phyloP scores from a whole-genome alignment of 768 basidiomycete genomes.

The Suillus alpinus region DNA sequence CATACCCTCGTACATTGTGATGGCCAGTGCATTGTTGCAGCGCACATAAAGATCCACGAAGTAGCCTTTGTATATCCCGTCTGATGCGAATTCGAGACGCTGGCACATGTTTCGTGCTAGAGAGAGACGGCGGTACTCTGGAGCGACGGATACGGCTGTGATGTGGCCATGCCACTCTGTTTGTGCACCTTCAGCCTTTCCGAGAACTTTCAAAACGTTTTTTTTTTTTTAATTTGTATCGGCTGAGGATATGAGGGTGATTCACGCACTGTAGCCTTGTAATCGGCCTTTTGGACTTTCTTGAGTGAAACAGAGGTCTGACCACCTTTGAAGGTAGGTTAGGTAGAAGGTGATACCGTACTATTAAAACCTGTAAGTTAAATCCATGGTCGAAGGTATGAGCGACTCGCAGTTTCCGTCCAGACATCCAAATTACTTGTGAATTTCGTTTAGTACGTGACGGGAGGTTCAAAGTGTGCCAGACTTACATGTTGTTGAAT shows the following conservation, averaged over 20 bases:
- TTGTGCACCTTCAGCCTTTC: slow-evolving; percentile 82
- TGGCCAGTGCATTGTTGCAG: slow-evolving; percentile 80
- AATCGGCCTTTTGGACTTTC: slow-evolving; percentile 77
- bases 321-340: slow-evolving; percentile 87
- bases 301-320: slow-evolving; percentile 83
- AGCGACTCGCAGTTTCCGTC: slow-evolving; percentile 87
- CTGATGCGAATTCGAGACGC: slow-evolving; percentile 82
- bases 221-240: slow-evolving; percentile 6
- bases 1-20: slow-evolving; percentile 87
- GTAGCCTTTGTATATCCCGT: slow-evolving; percentile 76
- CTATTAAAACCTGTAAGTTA: slow-evolving; percentile 35
- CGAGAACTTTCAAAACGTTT: slow-evolving; percentile 63
- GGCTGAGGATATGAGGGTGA: not conserved
- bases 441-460: not conserved
- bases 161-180: slow-evolving; percentile 92
- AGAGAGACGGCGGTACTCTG: slow-evolving; percentile 84
- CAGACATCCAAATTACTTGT: slow-evolving; percentile 89
- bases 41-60: slow-evolving; percentile 97
- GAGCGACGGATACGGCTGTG: slow-evolving; percentile 92
- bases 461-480: not conserved
- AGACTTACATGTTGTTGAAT: slow-evolving; percentile 83
- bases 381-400: slow-evolving; percentile 3
- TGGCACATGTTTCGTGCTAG: slow-evolving; percentile 86
- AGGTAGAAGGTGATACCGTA: slow-evolving; percentile 89
- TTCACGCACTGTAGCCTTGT: slow-evolving; percentile 86